These are phyloP conservation scores for Penicillium sp. DNA, from an alignment of 2,329 filamentous ascomycete genomes.

Conservation along the genomic window DNA sequence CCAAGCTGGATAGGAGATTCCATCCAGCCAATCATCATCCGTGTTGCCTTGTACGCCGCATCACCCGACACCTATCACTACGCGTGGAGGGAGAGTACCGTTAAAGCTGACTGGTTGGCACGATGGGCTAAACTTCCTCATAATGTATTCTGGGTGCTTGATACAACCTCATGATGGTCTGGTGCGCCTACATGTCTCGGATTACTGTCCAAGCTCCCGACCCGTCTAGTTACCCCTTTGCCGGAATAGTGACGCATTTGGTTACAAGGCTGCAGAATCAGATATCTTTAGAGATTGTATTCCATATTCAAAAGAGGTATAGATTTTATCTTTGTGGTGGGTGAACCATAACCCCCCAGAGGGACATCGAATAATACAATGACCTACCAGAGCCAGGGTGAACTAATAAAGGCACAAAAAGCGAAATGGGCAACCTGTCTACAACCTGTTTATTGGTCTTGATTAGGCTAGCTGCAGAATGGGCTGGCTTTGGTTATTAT, in stretches of 20 bases:
- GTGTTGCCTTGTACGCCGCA: constrained; percentile 13
- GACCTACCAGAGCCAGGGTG: background rate
- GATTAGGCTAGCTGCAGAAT: constrained; percentile 2
- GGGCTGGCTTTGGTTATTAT: constrained; percentile 1
- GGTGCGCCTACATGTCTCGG: background rate
- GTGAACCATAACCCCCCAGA: background rate
- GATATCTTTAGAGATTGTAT: constrained; percentile 1
- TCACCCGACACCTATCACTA: constrained; percentile 27
- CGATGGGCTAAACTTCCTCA: background rate
- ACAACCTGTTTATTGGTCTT: background rate
- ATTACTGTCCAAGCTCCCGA: constrained; percentile 3
- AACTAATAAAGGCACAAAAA: background rate
- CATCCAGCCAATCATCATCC: background rate
- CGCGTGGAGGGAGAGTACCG: constrained; percentile 9
- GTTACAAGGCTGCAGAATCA: background rate
- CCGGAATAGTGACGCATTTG: background rate
- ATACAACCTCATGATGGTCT: constrained; percentile 4
- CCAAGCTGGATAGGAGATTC: background rate
- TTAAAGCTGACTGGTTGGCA: constrained; percentile 10
- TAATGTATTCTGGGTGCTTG: background rate
- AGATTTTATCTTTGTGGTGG: background rate
- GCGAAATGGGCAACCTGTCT: background rate
- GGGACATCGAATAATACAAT: background rate
- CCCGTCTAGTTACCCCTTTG: background rate
- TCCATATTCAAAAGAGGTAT: background rate